Percentiles rank a stretch among this genome's conserved stretches.
phyloP scores from a whole-genome alignment of 2,329 filamentous ascomycete species.

The Dothiorella sarmentorum region DNA sequence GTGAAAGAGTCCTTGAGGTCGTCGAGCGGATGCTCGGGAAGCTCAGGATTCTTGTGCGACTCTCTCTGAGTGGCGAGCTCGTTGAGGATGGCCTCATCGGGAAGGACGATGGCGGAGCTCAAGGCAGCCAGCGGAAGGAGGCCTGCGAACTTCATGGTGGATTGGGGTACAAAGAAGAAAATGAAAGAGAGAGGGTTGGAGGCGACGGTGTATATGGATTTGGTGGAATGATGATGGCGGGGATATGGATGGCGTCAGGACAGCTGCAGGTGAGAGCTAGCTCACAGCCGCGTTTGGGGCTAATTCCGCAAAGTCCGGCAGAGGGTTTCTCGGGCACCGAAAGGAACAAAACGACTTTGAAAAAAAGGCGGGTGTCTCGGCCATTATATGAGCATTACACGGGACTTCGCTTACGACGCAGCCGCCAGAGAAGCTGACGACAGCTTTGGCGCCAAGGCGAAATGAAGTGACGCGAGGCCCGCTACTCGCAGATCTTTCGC shows the following conservation, averaged over 20 bases:
- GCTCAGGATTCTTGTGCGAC: constrained; percentile 18
- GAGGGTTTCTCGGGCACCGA: neutral
- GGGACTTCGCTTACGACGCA: constrained; percentile 4
- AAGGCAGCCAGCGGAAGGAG: constrained; percentile 50
- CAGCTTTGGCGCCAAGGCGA: constrained; percentile 13
- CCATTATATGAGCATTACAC: neutral
- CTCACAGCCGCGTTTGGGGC: constrained; percentile 9
- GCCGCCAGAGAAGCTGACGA: constrained; percentile 15
- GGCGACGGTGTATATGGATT: constrained; percentile 6
- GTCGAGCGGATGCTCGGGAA: constrained; percentile 23
- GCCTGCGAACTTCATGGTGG: constrained; percentile 48
- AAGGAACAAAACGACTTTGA: neutral
- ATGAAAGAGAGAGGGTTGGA: neutral
- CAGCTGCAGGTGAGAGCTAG: constrained; percentile 10
- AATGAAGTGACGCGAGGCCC: constrained; percentile 14
- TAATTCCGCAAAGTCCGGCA: neutral
- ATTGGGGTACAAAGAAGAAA: constrained; percentile 11
- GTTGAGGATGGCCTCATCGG: constrained; percentile 41
- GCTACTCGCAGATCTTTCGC: constrained; percentile 1
- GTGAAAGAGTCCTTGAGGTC: constrained; percentile 37
- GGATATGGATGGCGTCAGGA: constrained; percentile 32
- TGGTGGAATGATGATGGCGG: constrained; percentile 10
- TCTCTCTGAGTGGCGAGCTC: constrained; percentile 38
- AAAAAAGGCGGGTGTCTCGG: neutral
- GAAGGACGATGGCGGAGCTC: constrained; percentile 52